Evolutionary conservation across 331 rosid species (phyloP), one percentile per base, ranked within the genome.

Genomic region (Pyracantha coccinea): DNA sequence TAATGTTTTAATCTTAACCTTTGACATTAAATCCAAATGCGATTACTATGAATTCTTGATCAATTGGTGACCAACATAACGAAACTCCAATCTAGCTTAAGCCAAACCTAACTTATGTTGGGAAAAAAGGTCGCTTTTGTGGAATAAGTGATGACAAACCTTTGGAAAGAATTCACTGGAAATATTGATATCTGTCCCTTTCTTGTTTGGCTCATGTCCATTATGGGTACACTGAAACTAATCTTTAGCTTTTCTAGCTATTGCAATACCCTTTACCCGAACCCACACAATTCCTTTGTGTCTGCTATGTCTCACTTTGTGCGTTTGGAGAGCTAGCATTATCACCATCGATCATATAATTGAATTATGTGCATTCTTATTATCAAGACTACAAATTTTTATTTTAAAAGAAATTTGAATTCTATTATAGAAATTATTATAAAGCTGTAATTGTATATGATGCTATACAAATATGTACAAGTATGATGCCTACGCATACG

Each of bases 161-260:
- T 87, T 86, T 78, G 79, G 83, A 81, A 78, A 75, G 81, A 87
- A 86, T 72, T 91, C 83, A 80, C 79, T 80, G 24, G 85, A 33
- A 81, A 60, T 76, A 66, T 71, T 61, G 75, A 79, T 73, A 38
- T 77, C 70, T 85, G 88, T 89, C 91, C 82, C 88, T 85, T 83
- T 92, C 88, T 81, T 53, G 73, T 81, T 85, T 86, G 93, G 85
- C 89, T 84, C 65, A 71, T 87, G 82, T 79, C 86, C 82, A 87
- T 87, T 83, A 85, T 61, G 75, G 64, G 61, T 41, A 77, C 5
- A 50, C 67, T 70, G 73, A 83, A 84, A 82, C 82, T 73, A 69
- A 45, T 75, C 57, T 73, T 86, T 84, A 83, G 75, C 89, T 82
- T 85, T 72, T 75, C 21, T 4, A 63, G 25, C 16, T 45, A 63